Evolutionary conservation across 192 early-diverging fungal species (phyloP).

Genomic region (Entrophospora sp.): DNA sequence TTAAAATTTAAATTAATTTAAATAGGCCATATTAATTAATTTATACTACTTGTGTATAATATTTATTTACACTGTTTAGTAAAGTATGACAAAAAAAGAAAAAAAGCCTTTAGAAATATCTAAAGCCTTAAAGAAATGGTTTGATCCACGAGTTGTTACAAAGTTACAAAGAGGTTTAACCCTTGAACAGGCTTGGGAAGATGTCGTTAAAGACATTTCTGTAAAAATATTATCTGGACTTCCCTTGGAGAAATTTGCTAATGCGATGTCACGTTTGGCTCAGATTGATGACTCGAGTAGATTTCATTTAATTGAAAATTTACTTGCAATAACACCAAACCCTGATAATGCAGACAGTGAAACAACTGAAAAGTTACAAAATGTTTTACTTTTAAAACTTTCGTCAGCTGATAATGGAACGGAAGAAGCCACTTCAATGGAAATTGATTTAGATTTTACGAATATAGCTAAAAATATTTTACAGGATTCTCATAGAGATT

Average conservation of each 20-base stretch:
- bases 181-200: slow-evolving; percentile 4
- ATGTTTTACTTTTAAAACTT: neutral
- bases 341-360: neutral
- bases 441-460: neutral
- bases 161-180: slow-evolving; percentile 1
- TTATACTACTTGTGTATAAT: too few species aligned
- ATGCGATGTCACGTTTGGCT: slow-evolving; percentile 1
- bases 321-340: slow-evolving; percentile 1
- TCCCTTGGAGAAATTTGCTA: slow-evolving; percentile 2
- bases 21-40: too few species aligned
- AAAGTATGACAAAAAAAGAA: slow-evolving; percentile 10
- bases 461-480: neutral
- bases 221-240: slow-evolving; percentile 1
- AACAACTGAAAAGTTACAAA: neutral
- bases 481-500: slow-evolving; percentile 17
- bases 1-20: too few species aligned
- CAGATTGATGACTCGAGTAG: neutral
- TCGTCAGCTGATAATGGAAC: neutral
- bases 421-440: neutral
- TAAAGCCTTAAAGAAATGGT: neutral
- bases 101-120: slow-evolving; percentile 11
- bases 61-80: too few species aligned
- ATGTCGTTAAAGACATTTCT: slow-evolving; percentile 14
- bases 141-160: slow-evolving; percentile 6
- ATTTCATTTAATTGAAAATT: neutral